These are phyloP conservation scores for Didymella segeticola DNA, from an alignment of 2,329 filamentous ascomycete genomes.

Conservation along the genomic window DNA sequence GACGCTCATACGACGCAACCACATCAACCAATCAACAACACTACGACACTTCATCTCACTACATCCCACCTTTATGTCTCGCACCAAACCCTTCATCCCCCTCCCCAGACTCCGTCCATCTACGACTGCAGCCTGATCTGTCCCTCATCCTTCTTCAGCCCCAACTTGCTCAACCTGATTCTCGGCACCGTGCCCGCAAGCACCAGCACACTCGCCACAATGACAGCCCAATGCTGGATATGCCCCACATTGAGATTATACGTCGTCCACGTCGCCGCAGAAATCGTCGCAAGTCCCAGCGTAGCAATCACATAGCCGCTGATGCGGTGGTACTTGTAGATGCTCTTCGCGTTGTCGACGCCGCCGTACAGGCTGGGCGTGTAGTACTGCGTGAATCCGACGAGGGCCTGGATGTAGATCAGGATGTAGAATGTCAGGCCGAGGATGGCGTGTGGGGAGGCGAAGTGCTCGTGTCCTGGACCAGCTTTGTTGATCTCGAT, in stretches of 20 bases:
- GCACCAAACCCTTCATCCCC: not conserved
- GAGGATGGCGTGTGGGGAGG: conserved; percentile 80
- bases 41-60: no score
- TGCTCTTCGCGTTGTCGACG: conserved; percentile 75
- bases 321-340: conserved; percentile 90
- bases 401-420: conserved; percentile 73
- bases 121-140: conserved; percentile 20
- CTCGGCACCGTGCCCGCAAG: conserved; percentile 76
- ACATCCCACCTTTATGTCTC: no score
- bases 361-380: conserved; percentile 77
- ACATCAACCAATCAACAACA: no score
- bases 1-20: no score
- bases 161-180: conserved; percentile 83
- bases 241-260: conserved; percentile 73
- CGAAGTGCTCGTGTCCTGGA: conserved; percentile 73
- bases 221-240: conserved; percentile 77
- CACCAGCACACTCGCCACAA: conserved; percentile 70
- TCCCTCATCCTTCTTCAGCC: conserved; percentile 51
- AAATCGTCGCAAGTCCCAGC: conserved; percentile 75
- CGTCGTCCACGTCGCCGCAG: conserved; percentile 76
- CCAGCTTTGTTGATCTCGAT: conserved; percentile 86
- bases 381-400: conserved; percentile 86
- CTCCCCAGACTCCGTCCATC: not conserved
- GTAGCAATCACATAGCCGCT: conserved; percentile 77
- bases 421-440: conserved; percentile 77